Evolutionary conservation across 2,329 filamentous ascomycete species (phyloP).

Genomic region (Sporothrix euskadiensis): DNA sequence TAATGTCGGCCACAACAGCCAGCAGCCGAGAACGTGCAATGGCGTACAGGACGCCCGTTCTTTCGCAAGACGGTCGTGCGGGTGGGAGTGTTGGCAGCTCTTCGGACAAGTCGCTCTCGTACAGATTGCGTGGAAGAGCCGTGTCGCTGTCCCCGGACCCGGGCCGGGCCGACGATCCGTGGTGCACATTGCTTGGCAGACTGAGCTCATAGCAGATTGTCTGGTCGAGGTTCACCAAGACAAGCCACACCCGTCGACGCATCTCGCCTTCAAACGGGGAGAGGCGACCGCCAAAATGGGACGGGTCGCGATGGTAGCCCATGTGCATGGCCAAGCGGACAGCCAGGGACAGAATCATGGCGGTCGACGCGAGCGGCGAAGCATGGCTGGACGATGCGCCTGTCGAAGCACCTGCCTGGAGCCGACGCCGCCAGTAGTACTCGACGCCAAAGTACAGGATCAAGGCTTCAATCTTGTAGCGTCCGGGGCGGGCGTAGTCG

Average conservation of each 20-base stretch:
- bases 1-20: slow-evolving; percentile 32
- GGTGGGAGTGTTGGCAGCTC: slow-evolving; percentile 45
- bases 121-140: slow-evolving; percentile 48
- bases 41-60: slow-evolving; percentile 41
- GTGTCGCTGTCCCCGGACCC: slow-evolving; percentile 47
- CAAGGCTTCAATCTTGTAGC: slow-evolving; percentile 37
- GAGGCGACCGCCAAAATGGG: slow-evolving; percentile 43
- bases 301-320: slow-evolving; percentile 54
- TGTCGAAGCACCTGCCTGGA: not conserved
- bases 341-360: slow-evolving; percentile 36
- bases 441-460: slow-evolving; percentile 38
- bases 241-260: slow-evolving; percentile 51
- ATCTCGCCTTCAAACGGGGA: slow-evolving; percentile 55
- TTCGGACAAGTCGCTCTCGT: slow-evolving; percentile 56
- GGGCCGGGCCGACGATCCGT: not conserved
- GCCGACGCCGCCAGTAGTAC: slow-evolving; percentile 28
- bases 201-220: slow-evolving; percentile 55
- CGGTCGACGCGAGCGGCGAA: slow-evolving; percentile 36
- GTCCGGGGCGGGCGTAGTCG: slow-evolving; percentile 38
- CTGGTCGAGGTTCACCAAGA: slow-evolving; percentile 50
- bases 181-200: slow-evolving; percentile 42
- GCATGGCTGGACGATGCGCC: slow-evolving; percentile 27
- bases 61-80: slow-evolving; percentile 46
- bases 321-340: slow-evolving; percentile 37
- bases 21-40: slow-evolving; percentile 33